Evolutionary conservation across 768 basidiomycete genomes (phyloP).

Genomic region (Pulveroboletus sp.): DNA sequence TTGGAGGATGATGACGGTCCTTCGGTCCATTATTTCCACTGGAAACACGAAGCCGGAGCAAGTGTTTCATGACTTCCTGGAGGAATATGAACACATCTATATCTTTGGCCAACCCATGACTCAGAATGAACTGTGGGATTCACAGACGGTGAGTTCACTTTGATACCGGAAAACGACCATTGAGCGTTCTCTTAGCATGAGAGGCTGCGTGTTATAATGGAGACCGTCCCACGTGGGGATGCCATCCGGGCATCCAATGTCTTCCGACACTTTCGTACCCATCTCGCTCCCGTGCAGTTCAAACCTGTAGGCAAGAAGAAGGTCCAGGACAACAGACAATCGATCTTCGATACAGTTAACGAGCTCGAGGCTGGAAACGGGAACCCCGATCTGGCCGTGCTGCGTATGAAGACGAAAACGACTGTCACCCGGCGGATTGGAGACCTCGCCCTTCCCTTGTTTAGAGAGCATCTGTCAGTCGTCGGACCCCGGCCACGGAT

Average conservation of each 20-base stretch:
- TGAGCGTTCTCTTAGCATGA: constrained; percentile 14
- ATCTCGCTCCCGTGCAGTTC: constrained; percentile 8
- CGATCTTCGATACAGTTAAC: not conserved
- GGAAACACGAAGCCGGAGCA: constrained; percentile 23
- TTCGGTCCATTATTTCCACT: constrained; percentile 44
- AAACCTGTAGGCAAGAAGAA: constrained; percentile 8
- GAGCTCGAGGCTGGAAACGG: constrained; percentile 36
- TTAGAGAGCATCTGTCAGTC: constrained; percentile 52
- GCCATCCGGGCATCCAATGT: constrained; percentile 18
- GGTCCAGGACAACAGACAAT: not conserved
- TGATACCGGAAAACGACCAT: not conserved
- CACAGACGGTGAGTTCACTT: constrained; percentile 17
- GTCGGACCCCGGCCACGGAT: constrained; percentile 41
- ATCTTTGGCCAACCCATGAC: constrained; percentile 17
- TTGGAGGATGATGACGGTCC: constrained; percentile 45
- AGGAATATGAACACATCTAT: constrained; percentile 22
- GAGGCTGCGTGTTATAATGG: constrained; percentile 19
- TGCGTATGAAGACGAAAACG: constrained; percentile 54
- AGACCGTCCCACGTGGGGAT: constrained; percentile 21
- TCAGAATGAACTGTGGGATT: constrained; percentile 28
- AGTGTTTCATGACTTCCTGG: constrained; percentile 35
- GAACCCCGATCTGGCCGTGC: constrained; percentile 53
- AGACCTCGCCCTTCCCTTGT: constrained; percentile 45
- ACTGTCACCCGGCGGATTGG: constrained; percentile 62
- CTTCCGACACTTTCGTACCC: constrained; percentile 18